These are phyloP conservation scores for Knufia petricola DNA, from an alignment of 2,329 filamentous ascomycete genomes.

Conservation along the genomic window DNA sequence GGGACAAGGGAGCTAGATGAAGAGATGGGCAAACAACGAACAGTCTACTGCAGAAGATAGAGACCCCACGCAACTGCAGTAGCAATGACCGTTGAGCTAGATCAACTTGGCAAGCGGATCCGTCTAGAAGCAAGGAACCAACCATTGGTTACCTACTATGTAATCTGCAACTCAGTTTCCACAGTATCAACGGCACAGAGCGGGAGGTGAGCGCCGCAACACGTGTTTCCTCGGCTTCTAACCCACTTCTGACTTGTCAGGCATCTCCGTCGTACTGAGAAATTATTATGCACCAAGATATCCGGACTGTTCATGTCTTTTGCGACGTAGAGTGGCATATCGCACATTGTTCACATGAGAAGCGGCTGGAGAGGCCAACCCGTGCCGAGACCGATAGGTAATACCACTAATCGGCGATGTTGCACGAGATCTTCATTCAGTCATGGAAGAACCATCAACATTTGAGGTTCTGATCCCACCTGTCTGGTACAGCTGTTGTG, in stretches of 20 bases:
- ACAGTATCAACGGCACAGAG: no score
- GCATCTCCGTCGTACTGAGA: background rate
- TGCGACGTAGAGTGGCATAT: background rate
- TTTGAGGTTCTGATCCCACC: background rate
- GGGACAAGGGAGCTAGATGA: background rate
- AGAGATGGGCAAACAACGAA: background rate
- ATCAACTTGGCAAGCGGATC: conserved; percentile 5
- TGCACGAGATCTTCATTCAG: conserved; percentile 6
- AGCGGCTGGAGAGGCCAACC: background rate
- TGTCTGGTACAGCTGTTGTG: conserved; percentile 3
- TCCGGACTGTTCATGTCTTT: background rate
- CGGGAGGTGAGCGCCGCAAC: no score
- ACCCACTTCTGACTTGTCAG: background rate
- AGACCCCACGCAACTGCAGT: conserved; percentile 4
- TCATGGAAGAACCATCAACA: conserved; percentile 4
- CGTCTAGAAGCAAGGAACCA: background rate
- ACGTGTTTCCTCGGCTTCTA: background rate
- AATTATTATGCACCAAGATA: background rate
- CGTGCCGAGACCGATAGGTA: conserved; percentile 2
- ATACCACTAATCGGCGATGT: conserved; percentile 4
- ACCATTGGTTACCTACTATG: no score
- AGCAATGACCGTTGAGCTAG: background rate
- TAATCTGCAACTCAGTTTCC: background rate
- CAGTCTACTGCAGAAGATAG: background rate
- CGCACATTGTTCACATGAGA: background rate